These are phyloP conservation scores for Cruciata laevipes DNA, from an alignment of 257 asterid species.

Conservation along the genomic window DNA sequence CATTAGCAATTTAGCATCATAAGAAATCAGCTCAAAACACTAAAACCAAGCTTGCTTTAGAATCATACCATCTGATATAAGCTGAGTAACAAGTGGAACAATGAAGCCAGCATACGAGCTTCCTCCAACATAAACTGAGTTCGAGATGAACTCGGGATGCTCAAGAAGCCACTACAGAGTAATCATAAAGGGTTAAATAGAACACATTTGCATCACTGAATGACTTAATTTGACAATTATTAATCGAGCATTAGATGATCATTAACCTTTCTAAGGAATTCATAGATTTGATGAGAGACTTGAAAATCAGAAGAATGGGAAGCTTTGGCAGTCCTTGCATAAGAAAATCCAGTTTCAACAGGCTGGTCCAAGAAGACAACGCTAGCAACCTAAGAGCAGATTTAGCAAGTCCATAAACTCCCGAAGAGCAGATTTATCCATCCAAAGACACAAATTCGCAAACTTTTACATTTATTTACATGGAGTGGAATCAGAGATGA, in stretches of 20 bases:
- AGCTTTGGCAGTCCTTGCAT: slow-evolving; percentile 24
- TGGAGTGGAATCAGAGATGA: not conserved
- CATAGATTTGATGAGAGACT: slow-evolving; percentile 15
- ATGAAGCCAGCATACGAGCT: slow-evolving; percentile 20
- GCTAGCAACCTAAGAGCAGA: slow-evolving; percentile 22
- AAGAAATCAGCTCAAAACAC: not conserved
- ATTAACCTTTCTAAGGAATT: slow-evolving; percentile 26
- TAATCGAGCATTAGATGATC: not conserved
- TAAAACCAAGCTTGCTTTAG: not conserved
- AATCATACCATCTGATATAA: slow-evolving; percentile 18
- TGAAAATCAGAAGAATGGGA: slow-evolving; percentile 8
- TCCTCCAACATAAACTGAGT: slow-evolving; percentile 23
- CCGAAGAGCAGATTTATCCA: too few relatives aligned
- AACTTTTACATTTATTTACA: not conserved
- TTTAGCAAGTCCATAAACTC: too few relatives aligned
- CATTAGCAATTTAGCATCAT: too few relatives aligned
- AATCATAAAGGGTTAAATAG: too few relatives aligned
- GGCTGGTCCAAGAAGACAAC: slow-evolving; percentile 25
- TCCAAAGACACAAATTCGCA: too few relatives aligned
- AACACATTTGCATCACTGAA: not conserved
- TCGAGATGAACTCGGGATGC: slow-evolving; percentile 20
- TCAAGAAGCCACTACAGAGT: slow-evolving; percentile 19
- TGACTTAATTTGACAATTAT: too few relatives aligned
- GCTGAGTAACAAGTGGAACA: slow-evolving; percentile 23
- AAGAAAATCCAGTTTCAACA: slow-evolving; percentile 27